Evolutionary conservation across 495 filamentous ascomycete genomes (phyloP), one percentile per base, ranked within the genome.

Genomic region (Penicillium bialowiezense): DNA sequence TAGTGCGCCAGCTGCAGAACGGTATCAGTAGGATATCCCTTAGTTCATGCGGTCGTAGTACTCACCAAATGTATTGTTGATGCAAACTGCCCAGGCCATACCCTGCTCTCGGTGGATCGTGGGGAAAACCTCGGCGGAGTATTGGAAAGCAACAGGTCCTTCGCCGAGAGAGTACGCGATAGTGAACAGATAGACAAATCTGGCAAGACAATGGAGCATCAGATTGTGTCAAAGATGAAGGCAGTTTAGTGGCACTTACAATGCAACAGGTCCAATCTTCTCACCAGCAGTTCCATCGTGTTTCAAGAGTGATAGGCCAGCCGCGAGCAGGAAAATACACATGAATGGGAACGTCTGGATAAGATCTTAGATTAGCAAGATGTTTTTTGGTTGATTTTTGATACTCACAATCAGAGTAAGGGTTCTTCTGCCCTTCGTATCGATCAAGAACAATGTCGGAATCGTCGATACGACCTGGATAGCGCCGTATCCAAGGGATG

Each of bases 281-380:
- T 26, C 33, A 0, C 46, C 59, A 8, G 34, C 31, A 35, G 45
- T 62, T 13, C 42, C 36, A 15, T 52, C 28, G 0, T 58, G 50
- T 12, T 76, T 76, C 13, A 72, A 60, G 31, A 73, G 68, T 38
- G 71, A 87, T 17, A 90, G 70, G 2, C 86, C 88, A 1, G 80
- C 86, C 0, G 82, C 84, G 0, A 91, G 70, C 19, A 91, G 68
- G 78, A 78, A 48, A 77, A 88, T 47, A 72, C 83, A 59, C 88
- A 91, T 91, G 19, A 88, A 73, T 0, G 89, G 89, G 71, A 91
- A 91, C 5, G 89, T 93, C 69, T 89, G 21, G 1, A 82, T 4
- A 87, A 74, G 2, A 86, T 72, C 70, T 69, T n/a, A 71, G 45
- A 8, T 59, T 7, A 56, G 51, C 21, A 5, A 29, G 20, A 21